These are phyloP conservation scores for Thermoascus crustaceus DNA, from an alignment of 2,329 filamentous ascomycete genomes.

Conservation along the genomic window DNA sequence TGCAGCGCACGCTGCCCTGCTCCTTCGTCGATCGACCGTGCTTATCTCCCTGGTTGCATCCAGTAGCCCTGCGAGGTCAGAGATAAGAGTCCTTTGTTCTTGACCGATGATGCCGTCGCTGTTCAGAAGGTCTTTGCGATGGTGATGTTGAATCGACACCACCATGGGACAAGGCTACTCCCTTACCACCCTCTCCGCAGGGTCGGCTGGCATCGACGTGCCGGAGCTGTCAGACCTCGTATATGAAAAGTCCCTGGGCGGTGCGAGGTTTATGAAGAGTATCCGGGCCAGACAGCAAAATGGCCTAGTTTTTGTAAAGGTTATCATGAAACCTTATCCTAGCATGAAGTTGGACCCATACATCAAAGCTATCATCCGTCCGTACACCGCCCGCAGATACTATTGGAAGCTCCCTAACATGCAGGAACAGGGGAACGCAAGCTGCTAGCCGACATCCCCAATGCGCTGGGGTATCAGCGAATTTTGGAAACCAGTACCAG, in stretches of 20 bases:
- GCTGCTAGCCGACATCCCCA: slow-evolving; percentile 72
- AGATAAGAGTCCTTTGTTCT: neutral
- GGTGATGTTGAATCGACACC: slow-evolving; percentile 24
- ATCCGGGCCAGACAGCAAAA: slow-evolving; percentile 84
- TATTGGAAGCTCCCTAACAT: slow-evolving; percentile 13
- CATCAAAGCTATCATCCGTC: slow-evolving; percentile 66
- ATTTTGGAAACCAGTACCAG: slow-evolving; percentile 86
- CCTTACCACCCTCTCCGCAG: slow-evolving; percentile 80
- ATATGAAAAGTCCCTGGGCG: slow-evolving; percentile 87
- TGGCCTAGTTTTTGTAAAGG: slow-evolving; percentile 87
- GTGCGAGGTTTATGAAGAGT: slow-evolving; percentile 92
- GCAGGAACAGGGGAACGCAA: slow-evolving; percentile 61
- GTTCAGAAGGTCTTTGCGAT: neutral
- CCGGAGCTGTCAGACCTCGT: slow-evolving; percentile 83
- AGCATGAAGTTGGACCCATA: slow-evolving; percentile 74
- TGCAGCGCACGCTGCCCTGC: neutral
- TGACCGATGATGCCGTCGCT: neutral
- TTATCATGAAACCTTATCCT: slow-evolving; percentile 85
- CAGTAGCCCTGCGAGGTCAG: neutral
- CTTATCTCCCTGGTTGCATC: neutral
- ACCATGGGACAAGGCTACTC: slow-evolving; percentile 95
- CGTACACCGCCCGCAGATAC: slow-evolving; percentile 21
- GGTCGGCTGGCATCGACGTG: slow-evolving; percentile 86
- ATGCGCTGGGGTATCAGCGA: slow-evolving; percentile 82
- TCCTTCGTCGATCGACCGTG: neutral